These are phyloP conservation scores for Plasmopara viticola DNA, from an alignment of 352 stramenopile species.

Conservation along the genomic window DNA sequence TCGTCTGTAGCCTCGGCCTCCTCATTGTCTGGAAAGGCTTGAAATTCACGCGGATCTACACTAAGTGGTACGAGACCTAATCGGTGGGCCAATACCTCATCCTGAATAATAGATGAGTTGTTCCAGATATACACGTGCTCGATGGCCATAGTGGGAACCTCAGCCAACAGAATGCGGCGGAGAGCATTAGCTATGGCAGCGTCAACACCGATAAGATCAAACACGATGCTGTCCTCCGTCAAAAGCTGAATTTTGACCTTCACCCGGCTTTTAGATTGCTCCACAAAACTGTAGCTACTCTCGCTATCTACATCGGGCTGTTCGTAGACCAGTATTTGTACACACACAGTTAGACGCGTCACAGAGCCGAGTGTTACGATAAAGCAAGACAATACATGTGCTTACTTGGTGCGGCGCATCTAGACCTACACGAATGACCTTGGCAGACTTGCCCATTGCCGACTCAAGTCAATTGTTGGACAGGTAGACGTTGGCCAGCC, in stretches of 20 bases:
- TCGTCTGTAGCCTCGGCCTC: conserved; percentile 90
- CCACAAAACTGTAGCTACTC: conserved; percentile 69
- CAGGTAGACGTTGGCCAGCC: background rate
- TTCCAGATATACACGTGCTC: conserved; percentile 93
- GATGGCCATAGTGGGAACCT: conserved; percentile 91
- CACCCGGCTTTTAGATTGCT: conserved; percentile 78
- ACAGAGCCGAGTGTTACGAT: background rate
- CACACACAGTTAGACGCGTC: conserved; percentile 7
- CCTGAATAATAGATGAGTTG: conserved; percentile 92
- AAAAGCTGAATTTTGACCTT: conserved; percentile 83
- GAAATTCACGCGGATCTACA: conserved; percentile 81
- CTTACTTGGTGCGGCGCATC: conserved; percentile 74
- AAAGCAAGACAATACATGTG: background rate
- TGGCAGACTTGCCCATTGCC: conserved; percentile 64
- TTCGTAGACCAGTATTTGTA: conserved; percentile 1
- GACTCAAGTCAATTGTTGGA: background rate
- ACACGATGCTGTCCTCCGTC: conserved; percentile 85
- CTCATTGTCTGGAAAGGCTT: conserved; percentile 81
- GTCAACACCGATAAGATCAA: conserved; percentile 89
- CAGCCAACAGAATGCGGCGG: conserved; percentile 85
- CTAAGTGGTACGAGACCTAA: conserved; percentile 82
- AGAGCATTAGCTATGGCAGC: conserved; percentile 90
- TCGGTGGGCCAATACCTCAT: conserved; percentile 90
- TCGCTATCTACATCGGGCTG: conserved; percentile 72
- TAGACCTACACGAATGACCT: conserved; percentile 67